These are phyloP conservation scores for Trifolium dubium DNA, from an alignment of 306 rosid species.

Conservation along the genomic window DNA sequence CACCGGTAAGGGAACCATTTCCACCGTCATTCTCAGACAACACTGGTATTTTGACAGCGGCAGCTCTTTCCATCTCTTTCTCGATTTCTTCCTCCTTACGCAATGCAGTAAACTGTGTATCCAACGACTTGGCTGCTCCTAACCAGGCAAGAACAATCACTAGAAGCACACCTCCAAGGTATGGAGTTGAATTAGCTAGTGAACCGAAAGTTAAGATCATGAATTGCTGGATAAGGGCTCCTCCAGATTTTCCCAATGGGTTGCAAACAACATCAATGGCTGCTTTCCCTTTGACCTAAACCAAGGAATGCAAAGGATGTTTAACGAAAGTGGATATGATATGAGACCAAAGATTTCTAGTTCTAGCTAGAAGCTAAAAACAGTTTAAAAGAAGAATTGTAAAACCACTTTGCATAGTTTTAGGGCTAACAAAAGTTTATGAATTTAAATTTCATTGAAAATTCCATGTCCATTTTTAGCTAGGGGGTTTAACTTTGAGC, in stretches of 20 bases:
- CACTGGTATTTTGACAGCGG: constrained; percentile 80
- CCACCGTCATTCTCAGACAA: constrained; percentile 61
- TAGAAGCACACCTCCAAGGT: constrained; percentile 87
- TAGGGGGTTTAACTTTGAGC: not conserved
- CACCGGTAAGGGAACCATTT: constrained; percentile 62
- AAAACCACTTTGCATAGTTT: not conserved
- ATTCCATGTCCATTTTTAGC: not conserved
- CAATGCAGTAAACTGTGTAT: constrained; percentile 76
- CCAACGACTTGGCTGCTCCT: constrained; percentile 85
- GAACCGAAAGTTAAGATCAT: constrained; percentile 94
- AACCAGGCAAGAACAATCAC: constrained; percentile 89
- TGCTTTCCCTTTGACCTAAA: constrained; percentile 95
- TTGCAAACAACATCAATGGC: constrained; percentile 99
- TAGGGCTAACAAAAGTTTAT: not conserved
- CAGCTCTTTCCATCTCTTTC: constrained; percentile 91
- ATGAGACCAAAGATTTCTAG: not conserved
- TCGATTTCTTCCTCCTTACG: constrained; percentile 92
- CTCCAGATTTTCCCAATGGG: constrained; percentile 97
- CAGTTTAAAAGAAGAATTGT: not conserved
- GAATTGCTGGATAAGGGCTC: constrained; percentile 96
- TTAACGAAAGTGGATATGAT: constrained; percentile 2
- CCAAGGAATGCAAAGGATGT: constrained; percentile 31
- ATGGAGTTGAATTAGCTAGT: constrained; percentile 94
- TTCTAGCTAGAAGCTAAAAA: not conserved
- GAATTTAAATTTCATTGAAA: not conserved